Evolutionary conservation across 768 basidiomycete species (phyloP), one percentile per base, ranked within the genome.

Genomic region (Mycena alexandri): DNA sequence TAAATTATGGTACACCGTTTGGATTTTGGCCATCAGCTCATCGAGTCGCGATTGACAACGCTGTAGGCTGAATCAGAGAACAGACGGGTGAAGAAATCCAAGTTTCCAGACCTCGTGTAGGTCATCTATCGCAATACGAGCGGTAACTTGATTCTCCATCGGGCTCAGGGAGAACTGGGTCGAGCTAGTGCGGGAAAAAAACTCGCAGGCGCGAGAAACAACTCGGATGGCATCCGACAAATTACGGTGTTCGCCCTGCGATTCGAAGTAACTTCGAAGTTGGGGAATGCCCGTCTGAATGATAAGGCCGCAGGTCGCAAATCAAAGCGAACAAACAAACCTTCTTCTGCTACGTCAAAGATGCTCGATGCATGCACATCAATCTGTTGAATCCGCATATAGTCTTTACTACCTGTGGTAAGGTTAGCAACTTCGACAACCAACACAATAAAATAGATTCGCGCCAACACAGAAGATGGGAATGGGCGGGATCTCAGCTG

Each of bases 381-480:
- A 14, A 63, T 5, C 69, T 71, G 11, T 1, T 22, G 11, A 14
- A 25, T 25, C n/a, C 63, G 65, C 70, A 71, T 29, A 60, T 52
- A 71, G 22, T 71, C 70, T n/a, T 66, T 54, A 46, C 63, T 67
- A 11, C 69, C 69, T 67, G 46, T 12, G 7, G 38, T 17, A 47
- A 47, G n/a, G 9, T 13, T 52, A 22, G 8, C 29, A 22, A 21
- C 13, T 24, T 47, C 16, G 19, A 47, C 24, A 38, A n/a, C 11
- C 6, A 21, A 29, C 29, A 29, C 24, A 13, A 38, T 19, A n/a
- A 56, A 14, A 55, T 29, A 50, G 16, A 2, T 38, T 11, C 38
- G 38, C 36, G 61, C 69, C 69, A 12, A 70, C 24, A 44, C 61
- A 66, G 33, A 70, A 70, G 7, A 70, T 54, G 2, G 70, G 66